These are phyloP conservation scores for Neoscytalidium dimidiatum DNA, from an alignment of 2,329 filamentous ascomycete species.

Conservation along the genomic window DNA sequence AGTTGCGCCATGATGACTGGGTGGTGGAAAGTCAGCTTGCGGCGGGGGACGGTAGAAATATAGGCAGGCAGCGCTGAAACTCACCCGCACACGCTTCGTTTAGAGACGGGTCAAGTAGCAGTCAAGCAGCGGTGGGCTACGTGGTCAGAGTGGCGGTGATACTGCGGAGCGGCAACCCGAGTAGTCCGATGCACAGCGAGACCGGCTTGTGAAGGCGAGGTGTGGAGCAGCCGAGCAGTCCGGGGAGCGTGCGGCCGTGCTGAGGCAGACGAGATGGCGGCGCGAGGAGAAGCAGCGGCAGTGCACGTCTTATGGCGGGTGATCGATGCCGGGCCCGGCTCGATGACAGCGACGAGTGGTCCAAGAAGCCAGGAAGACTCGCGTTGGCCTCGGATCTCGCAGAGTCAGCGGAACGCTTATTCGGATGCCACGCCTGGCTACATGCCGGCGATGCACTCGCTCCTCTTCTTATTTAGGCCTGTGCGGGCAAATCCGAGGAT, in stretches of 20 bases:
- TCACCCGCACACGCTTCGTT: not conserved
- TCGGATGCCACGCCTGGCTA: not conserved
- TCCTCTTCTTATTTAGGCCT: not conserved
- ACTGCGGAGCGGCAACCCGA: slow-evolving; percentile 5
- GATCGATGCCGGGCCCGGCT: not conserved
- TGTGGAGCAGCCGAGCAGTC: slow-evolving; percentile 15
- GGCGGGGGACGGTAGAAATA: not conserved
- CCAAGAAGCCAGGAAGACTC: not conserved
- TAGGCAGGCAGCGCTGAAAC: slow-evolving; percentile 7
- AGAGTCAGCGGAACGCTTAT: not conserved
- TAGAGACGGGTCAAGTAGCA: not conserved
- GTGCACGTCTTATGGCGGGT: not conserved
- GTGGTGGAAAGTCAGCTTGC: slow-evolving; percentile 30
- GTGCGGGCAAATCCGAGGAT: not conserved
- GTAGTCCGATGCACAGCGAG: slow-evolving; percentile 9
- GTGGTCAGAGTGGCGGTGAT: slow-evolving; percentile 18
- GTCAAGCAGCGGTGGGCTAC: slow-evolving; percentile 3
- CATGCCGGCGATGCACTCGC: not conserved
- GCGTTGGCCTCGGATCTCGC: slow-evolving; percentile 5
- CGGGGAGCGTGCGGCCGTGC: slow-evolving; percentile 10
- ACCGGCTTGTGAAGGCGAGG: slow-evolving; percentile 14
- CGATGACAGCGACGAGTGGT: not conserved
- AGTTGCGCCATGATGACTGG: slow-evolving; percentile 85
- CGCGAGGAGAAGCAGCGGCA: not conserved
- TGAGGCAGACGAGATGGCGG: not conserved